These are phyloP conservation scores for Cydonia oblonga DNA, from an alignment of 331 rosid species.

Conservation along the genomic window DNA sequence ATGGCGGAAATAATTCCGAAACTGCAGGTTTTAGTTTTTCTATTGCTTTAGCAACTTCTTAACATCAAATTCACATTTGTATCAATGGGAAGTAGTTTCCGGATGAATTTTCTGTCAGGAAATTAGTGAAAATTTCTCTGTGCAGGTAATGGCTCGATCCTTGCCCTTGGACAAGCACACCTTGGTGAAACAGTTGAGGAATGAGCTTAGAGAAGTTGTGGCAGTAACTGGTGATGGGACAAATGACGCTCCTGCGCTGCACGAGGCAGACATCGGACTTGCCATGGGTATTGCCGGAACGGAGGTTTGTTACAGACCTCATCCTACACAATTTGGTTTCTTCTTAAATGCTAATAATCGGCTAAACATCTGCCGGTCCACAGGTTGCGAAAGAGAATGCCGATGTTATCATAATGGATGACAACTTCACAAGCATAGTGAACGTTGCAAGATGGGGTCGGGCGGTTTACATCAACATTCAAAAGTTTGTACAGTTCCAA, in stretches of 20 bases:
- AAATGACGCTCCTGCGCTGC: constrained; percentile 94
- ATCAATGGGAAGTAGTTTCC: background rate
- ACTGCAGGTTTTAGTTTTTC: constrained; percentile 50
- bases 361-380: background rate
- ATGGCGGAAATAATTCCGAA: constrained; percentile 60
- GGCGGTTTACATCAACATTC: constrained; percentile 75
- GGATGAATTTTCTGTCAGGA: background rate
- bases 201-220: constrained; percentile 61
- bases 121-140: background rate
- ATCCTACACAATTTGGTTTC: background rate
- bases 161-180: constrained; percentile 83
- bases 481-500: constrained; percentile 94
- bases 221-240: constrained; percentile 98
- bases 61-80: background rate
- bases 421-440: constrained; percentile 75
- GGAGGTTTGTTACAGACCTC: constrained; percentile 47
- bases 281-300: constrained; percentile 98
- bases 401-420: constrained; percentile 83
- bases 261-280: constrained; percentile 91
- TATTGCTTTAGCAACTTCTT: background rate
- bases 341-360: background rate
- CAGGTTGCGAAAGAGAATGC: constrained; percentile 97
- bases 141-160: constrained; percentile 93
- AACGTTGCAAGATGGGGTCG: constrained; percentile 83
- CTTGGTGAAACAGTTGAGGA: constrained; percentile 56